These are phyloP conservation scores for Microstegium vimineum DNA, from an alignment of 176 grass and related monocot species.

Conservation along the genomic window DNA sequence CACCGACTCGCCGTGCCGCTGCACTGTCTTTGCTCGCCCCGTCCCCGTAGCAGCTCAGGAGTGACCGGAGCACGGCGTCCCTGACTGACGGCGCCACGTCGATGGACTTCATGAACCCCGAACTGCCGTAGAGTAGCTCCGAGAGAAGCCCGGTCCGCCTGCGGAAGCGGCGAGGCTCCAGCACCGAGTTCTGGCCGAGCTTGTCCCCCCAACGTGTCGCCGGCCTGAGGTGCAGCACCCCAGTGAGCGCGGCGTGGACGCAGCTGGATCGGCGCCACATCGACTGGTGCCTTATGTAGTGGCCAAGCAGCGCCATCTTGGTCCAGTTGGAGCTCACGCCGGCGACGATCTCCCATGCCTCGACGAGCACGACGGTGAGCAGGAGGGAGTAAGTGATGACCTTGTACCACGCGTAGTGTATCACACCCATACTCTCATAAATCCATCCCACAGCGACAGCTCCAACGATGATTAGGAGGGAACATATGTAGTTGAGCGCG, in stretches of 20 bases:
- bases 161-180: constrained; percentile 10
- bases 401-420: not conserved
- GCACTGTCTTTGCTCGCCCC: not conserved
- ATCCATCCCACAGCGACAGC: not conserved
- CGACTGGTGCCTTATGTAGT: not conserved
- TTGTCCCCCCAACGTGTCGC: constrained; percentile 14
- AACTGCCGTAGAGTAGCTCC: not conserved
- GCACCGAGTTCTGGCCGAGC: constrained; percentile 29
- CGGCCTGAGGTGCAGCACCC: not conserved
- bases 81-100: not conserved
- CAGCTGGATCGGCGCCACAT: not conserved
- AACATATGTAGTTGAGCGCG: not conserved
- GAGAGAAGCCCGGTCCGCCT: not conserved
- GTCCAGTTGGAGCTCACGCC: constrained; percentile 38
- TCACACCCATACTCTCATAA: accelerated
- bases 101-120: constrained; percentile 15
- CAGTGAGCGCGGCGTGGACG: not conserved
- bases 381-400: not conserved
- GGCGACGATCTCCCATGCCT: constrained; percentile 8
- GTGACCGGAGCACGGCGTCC: not conserved
- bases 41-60: not conserved
- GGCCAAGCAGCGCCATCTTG: constrained; percentile 37
- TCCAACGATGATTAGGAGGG: constrained; percentile 17
- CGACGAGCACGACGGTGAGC: not conserved
- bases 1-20: not conserved